These are phyloP conservation scores for Nicotiana rustica DNA, from an alignment of 305 asterid species.

Conservation along the genomic window DNA sequence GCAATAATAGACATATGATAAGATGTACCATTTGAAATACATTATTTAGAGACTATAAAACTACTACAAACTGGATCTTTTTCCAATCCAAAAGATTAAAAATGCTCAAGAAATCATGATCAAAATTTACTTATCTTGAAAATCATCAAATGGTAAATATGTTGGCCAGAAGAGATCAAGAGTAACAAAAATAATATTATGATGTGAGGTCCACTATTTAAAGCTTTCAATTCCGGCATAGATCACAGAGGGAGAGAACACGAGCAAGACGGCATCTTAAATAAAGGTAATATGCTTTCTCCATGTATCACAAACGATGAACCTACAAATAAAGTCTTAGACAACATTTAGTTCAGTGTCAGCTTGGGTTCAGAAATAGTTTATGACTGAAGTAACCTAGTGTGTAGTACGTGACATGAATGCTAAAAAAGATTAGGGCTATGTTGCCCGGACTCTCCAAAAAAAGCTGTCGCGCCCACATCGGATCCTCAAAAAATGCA, in stretches of 20 bases:
- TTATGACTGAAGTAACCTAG: not conserved
- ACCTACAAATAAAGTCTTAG: conserved; percentile 18
- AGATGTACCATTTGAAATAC: not conserved
- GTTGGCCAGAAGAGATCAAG: not conserved
- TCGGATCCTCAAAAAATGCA: no score
- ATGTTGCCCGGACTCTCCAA: no score
- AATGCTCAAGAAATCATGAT: not conserved
- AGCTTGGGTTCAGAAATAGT: not conserved
- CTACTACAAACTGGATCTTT: not conserved
- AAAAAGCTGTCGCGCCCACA: no score
- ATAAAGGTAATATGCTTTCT: not conserved
- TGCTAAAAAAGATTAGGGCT: no score
- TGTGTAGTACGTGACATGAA: not conserved
- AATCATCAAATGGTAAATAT: not conserved
- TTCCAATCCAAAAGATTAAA: not conserved
- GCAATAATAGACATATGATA: not conserved
- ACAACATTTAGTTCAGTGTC: not conserved
- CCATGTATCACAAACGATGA: not conserved
- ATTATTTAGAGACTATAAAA: not conserved
- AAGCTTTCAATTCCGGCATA: not conserved
- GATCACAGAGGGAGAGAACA: conserved; percentile 10
- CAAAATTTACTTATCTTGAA: not conserved
- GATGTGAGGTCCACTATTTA: not conserved
- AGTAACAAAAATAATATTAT: not conserved
- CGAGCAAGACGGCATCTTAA: not conserved